Conservation (phyloP, 176 grass and related monocot species). For the Carex parvula region DNA sequence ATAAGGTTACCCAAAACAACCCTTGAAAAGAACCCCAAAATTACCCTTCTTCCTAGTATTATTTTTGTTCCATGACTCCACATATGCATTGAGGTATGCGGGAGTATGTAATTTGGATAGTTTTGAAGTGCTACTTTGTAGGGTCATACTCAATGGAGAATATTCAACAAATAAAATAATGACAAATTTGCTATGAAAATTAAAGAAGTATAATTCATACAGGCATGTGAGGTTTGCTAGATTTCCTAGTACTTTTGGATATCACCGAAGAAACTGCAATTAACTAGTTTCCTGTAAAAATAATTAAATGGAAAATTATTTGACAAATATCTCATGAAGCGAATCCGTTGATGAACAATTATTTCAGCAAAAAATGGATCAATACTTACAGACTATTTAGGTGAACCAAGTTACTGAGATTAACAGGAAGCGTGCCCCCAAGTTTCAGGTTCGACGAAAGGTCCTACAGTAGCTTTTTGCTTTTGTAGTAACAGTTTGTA, state of each 20-base stretch:
- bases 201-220: conserved; percentile 38
- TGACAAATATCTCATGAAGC: conserved; percentile 7
- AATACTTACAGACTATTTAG: conserved; percentile 53
- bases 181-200: neutral
- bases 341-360: neutral
- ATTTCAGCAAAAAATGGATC: neutral
- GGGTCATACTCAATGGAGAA: neutral
- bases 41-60: too few relatives aligned
- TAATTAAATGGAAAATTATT: conserved; percentile 22
- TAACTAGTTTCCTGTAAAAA: conserved; percentile 41
- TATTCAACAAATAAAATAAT: neutral
- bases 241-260: conserved; percentile 63
- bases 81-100: neutral
- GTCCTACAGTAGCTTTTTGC: too few relatives aligned
- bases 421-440: conserved; percentile 37
- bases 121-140: neutral
- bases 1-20: too few relatives aligned
- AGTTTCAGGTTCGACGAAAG: conserved; percentile 50
- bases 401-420: conserved; percentile 48
- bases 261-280: conserved; percentile 53
- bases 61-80: neutral
- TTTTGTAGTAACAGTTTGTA: too few relatives aligned
- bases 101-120: neutral
- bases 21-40: neutral
- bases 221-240: conserved; percentile 42